Base-by-base conservation (phyloP, 78 protist species). In the Bodo saltans region DNA sequence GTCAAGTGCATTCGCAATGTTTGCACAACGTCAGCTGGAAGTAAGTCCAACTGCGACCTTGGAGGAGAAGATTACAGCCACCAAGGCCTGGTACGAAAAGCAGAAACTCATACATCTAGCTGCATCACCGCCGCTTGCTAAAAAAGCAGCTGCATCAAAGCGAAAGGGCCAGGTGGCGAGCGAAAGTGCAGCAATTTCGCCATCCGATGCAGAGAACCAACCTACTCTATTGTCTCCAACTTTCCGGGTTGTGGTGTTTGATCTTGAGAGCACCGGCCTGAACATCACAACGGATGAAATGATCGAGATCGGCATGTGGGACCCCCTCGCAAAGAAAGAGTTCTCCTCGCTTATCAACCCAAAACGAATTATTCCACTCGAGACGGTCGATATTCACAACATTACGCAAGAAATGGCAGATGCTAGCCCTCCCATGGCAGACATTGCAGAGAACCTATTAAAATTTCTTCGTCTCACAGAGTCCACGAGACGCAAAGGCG, bases 181-280 rank as follows among this genome's bases (percentile, higher is more conserved):
- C 17, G 60, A 47, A 17, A 8, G 60, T 47, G n/a, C n/a, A 47
- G 60, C n/a, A 8, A 17, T 17, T 47, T 8, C n/a, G 17, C 60
- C 17, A 47, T 17, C 60, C n/a, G n/a, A 47, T 47, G n/a, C n/a
- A 17, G 60, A 47, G n/a, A n/a, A n/a, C n/a, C n/a, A n/a, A n/a
- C n/a, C n/a, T n/a, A n/a, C n/a, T n/a, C n/a, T 17, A 8, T 17
- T 23, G 60, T 17, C 60, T 23, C 60, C 17, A 17, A 8, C n/a
- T 23, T 47, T 47, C 60, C 60, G 60, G n/a, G 60, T 47, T 17
- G 60, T 47, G 8, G 60, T 47, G 60, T 68, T 68, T 35, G 72
- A 68, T n/a, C 72, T 68, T 17, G 72, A 68, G 72, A 68, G 39
- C 39, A 68, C 72, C 25, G 72, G 72, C 39, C 72, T 68, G 27